Percentiles rank a stretch among this genome's conserved stretches.
Conservation (phyloP, 2,329 filamentous ascomycete species). For the Neofusicoccum ribis region DNA sequence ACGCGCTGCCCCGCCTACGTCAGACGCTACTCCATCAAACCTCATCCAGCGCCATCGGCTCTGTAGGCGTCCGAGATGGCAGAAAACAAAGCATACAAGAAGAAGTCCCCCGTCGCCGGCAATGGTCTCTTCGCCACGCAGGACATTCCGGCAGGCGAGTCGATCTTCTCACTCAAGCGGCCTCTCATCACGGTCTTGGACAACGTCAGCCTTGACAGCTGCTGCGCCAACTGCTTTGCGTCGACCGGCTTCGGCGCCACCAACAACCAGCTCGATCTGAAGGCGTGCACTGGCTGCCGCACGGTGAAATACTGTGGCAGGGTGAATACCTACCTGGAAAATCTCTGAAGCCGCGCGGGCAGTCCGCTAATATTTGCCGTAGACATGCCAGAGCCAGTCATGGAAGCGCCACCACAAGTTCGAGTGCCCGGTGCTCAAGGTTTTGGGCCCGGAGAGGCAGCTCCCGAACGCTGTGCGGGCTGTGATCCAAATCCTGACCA, state of each 20-base stretch:
- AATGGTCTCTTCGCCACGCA: conserved; percentile 57
- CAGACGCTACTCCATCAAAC: neutral
- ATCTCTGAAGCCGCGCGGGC: neutral
- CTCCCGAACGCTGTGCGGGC: conserved; percentile 59
- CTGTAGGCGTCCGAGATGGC: neutral
- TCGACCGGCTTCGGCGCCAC: conserved; percentile 26
- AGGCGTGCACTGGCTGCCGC: conserved; percentile 59
- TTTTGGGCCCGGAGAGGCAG: conserved; percentile 27
- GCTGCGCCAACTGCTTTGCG: conserved; percentile 60
- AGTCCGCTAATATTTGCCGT: neutral
- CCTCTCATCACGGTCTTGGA: conserved; percentile 59
- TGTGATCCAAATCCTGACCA: conserved; percentile 54
- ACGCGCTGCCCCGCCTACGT: neutral
- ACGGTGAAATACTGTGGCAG: conserved; percentile 61
- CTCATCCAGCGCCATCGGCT: neutral
- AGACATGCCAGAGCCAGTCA: conserved; percentile 60
- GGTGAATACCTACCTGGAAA: conserved; percentile 41
- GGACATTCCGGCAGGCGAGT: conserved; percentile 49
- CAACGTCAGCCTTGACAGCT: conserved; percentile 51
- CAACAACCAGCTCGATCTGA: conserved; percentile 38
- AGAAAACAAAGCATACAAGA: conserved; percentile 21
- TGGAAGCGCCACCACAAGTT: conserved; percentile 62
- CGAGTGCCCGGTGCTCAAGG: conserved; percentile 52
- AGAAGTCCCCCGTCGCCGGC: conserved; percentile 37
- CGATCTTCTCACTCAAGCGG: conserved; percentile 50